Evolutionary conservation across 2,329 filamentous ascomycete genomes (phyloP).

Genomic region (Stemphylium vesicarium): DNA sequence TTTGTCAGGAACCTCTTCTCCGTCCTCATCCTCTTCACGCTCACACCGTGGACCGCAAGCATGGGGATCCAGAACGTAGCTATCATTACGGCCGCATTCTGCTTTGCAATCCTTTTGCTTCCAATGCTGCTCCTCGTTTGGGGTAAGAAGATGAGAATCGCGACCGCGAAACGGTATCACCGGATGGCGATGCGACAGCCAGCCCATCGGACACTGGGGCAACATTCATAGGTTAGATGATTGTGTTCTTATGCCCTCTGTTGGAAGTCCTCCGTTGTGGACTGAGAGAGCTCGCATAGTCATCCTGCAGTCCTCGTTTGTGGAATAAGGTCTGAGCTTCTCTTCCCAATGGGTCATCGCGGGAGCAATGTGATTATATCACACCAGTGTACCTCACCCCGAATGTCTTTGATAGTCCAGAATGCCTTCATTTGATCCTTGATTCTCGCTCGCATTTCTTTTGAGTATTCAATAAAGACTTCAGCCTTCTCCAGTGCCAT

Average conservation of each 20-base stretch:
- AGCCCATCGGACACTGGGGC: conserved; percentile 12
- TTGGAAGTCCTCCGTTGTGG: background rate
- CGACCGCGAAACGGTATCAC: conserved; percentile 16
- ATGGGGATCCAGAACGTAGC: conserved; percentile 53
- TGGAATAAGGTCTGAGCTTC: no score
- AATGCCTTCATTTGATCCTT: conserved; percentile 9
- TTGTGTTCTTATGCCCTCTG: background rate
- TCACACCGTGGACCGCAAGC: conserved; percentile 51
- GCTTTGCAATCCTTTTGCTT: conserved; percentile 38
- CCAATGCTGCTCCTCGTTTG: conserved; percentile 19
- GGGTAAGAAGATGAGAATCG: conserved; percentile 20
- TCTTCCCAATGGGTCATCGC: background rate
- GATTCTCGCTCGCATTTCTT: background rate
- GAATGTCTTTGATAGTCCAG: conserved; percentile 8
- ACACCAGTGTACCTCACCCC: conserved; percentile 7
- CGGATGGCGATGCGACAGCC: conserved; percentile 20
- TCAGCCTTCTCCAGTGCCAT: background rate
- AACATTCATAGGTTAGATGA: background rate
- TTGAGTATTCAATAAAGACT: conserved; percentile 1
- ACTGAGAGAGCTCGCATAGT: no score
- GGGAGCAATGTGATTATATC: conserved; percentile 8
- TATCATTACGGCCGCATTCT: conserved; percentile 49
- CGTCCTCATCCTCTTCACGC: conserved; percentile 55
- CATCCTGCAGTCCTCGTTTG: background rate
- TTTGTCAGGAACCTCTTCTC: conserved; percentile 55